A percentile compares a stretch with the other conserved stretches of the same genome.
phyloP scores from a whole-genome alignment of 202 grass and related monocot genomes.

The Carex arenaria region DNA sequence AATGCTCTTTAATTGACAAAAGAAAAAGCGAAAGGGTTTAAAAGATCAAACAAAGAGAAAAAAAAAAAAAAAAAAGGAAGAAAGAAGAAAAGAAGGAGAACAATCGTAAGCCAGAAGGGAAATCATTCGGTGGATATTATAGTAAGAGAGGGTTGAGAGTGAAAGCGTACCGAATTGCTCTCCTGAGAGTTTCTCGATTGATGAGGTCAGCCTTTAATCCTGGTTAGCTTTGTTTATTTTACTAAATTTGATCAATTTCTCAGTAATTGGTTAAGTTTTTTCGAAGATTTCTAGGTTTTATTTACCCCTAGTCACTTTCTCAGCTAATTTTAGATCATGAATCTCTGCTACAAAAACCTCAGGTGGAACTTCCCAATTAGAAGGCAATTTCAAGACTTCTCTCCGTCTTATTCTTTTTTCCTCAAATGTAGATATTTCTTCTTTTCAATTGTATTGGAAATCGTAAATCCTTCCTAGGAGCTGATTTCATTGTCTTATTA shows the following conservation, averaged over 20 bases:
- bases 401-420: neutral
- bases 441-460: neutral
- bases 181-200: conserved; percentile 3
- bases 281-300: conserved; percentile 2
- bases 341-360: neutral
- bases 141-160: neutral
- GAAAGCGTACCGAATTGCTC: neutral
- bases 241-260: conserved; percentile 3
- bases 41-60: conserved; percentile 6
- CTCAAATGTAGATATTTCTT: neutral
- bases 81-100: neutral
- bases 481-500: neutral
- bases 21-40: conserved; percentile 11
- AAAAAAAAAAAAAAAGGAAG: neutral
- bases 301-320: neutral
- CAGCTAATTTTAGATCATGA: conserved; percentile 1
- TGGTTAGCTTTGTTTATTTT: neutral
- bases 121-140: neutral
- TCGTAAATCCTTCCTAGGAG: neutral
- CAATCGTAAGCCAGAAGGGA: conserved; percentile 18
- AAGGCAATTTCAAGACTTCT: neutral
- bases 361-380: neutral
- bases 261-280: neutral
- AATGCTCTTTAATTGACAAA: conserved; percentile 14
- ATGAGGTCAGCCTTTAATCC: conserved; percentile 28